Evolutionary conservation across 345 rosid species (phyloP).

Genomic region (Eucalyptus sideroxylon): DNA sequence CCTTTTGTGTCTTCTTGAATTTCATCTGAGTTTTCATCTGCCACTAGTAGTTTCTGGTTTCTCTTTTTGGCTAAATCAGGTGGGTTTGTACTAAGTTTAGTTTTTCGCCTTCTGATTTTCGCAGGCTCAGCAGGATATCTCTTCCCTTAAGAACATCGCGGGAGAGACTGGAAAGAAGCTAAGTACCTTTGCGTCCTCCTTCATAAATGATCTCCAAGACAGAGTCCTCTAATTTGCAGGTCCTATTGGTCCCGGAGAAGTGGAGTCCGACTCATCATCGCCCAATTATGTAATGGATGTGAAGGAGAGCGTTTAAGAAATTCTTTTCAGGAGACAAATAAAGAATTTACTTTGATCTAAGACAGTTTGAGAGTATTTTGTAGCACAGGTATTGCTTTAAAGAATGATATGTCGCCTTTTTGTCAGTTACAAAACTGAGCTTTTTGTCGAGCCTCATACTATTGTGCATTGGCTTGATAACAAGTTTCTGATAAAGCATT

Average conservation of each 20-base stretch:
- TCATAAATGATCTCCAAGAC: constrained; percentile 83
- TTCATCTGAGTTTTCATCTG: background rate
- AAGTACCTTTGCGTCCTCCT: constrained; percentile 62
- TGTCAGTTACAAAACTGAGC: background rate
- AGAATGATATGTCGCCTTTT: background rate
- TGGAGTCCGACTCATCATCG: background rate
- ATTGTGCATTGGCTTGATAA: background rate
- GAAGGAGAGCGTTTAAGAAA: background rate
- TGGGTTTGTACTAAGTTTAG: background rate
- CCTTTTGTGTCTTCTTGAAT: background rate
- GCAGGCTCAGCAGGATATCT: constrained; percentile 92
- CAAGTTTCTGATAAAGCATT: background rate
- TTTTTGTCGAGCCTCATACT: background rate
- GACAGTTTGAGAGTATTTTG: background rate
- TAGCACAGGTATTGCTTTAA: background rate
- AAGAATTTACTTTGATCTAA: background rate
- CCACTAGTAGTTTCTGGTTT: background rate
- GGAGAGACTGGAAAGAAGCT: constrained; percentile 94
- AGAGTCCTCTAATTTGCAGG: constrained; percentile 45
- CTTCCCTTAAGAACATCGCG: constrained; percentile 73
- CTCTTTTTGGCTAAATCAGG: background rate
- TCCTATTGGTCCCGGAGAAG: background rate
- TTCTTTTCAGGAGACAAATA: background rate
- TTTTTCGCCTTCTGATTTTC: background rate
- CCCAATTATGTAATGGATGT: background rate